Conservation (phyloP, 257 asterid genomes). For the Lavandula angustifolia region DNA sequence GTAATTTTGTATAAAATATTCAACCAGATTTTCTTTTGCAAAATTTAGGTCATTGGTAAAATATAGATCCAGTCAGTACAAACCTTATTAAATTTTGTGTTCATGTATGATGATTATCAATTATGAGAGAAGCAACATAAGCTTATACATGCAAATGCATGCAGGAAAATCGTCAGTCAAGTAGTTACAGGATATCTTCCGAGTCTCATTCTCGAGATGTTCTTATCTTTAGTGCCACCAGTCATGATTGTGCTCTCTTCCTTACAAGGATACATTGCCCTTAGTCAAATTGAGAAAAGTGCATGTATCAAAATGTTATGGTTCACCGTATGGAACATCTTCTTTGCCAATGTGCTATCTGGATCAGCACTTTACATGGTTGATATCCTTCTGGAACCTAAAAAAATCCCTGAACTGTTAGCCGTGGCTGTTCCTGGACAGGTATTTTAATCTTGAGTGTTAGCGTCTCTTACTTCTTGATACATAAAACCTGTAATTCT, state of each 20-base stretch:
- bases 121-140: background rate
- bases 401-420: conserved; percentile 67
- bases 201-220: conserved; percentile 79
- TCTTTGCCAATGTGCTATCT: conserved; percentile 88
- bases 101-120: background rate
- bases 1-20: conserved; percentile 3
- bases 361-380: conserved; percentile 80
- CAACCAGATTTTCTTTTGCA: conserved; percentile 7
- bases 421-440: conserved; percentile 97
- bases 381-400: conserved; percentile 74
- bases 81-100: background rate
- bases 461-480: conserved; percentile 8
- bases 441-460: conserved; percentile 47
- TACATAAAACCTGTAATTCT: too few species aligned
- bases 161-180: conserved; percentile 75
- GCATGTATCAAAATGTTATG: conserved; percentile 85
- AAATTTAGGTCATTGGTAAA: conserved; percentile 11
- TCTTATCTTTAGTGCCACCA: conserved; percentile 69
- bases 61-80: background rate
- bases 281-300: conserved; percentile 85
- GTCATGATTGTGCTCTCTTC: conserved; percentile 82
- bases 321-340: conserved; percentile 91
- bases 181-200: conserved; percentile 96
- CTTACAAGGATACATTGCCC: conserved; percentile 86
- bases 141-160: conserved; percentile 25